These are phyloP conservation scores for Pleomassaria siparia DNA, from an alignment of 2,329 filamentous ascomycete genomes.

Conservation along the genomic window DNA sequence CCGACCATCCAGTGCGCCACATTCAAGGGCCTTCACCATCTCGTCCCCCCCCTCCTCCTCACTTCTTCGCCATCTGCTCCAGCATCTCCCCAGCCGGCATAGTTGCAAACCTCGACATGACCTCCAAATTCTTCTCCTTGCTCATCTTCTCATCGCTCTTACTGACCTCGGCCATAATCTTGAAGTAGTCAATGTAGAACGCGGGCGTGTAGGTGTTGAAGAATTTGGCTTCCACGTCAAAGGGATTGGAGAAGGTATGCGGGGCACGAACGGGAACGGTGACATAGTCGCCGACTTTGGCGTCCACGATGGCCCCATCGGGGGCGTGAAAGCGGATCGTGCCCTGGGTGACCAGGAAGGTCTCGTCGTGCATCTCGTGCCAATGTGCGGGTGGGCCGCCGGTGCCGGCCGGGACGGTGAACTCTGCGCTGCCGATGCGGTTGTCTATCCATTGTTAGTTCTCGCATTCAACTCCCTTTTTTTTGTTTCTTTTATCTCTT, in stretches of 20 bases:
- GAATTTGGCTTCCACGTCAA: conserved; percentile 56
- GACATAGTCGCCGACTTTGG: conserved; percentile 56
- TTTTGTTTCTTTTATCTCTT: too few species aligned
- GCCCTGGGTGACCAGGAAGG: conserved; percentile 58
- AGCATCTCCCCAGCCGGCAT: conserved; percentile 47
- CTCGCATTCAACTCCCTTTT: too few species aligned
- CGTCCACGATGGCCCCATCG: conserved; percentile 49
- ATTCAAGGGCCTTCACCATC: too few species aligned
- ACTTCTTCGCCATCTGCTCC: conserved; percentile 20
- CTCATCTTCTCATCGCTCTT: conserved; percentile 50
- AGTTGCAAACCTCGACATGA: too few species aligned
- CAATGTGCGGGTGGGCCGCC: conserved; percentile 54
- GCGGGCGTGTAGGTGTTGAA: conserved; percentile 61
- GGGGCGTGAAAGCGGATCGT: conserved; percentile 55
- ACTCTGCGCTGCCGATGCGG: conserved; percentile 51
- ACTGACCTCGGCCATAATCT: conserved; percentile 51
- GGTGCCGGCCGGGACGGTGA: conserved; percentile 52
- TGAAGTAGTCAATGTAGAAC: conserved; percentile 62
- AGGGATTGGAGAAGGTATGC: conserved; percentile 60
- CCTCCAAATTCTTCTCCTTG: too few species aligned
- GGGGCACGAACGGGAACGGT: conserved; percentile 57
- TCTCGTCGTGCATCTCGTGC: conserved; percentile 61
- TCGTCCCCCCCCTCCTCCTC: neutral
- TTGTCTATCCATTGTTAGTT: conserved; percentile 43
- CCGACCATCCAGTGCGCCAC: too few species aligned